phyloP scores from a whole-genome alignment of 352 stramenopile genomes.

The Pythium graminicola region DNA sequence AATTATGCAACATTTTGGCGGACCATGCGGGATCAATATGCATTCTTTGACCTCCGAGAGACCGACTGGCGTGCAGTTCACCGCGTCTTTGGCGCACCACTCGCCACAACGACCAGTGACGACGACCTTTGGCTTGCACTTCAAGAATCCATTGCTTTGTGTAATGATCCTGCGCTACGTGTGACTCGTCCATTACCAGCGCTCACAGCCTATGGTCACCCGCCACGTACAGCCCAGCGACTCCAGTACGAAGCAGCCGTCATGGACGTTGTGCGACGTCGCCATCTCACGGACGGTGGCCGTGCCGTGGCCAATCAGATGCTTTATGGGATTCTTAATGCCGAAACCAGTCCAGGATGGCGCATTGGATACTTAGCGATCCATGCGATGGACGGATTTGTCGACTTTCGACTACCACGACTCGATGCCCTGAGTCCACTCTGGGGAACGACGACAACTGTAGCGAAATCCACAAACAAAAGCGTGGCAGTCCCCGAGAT shows the following conservation, averaged over 20 bases:
- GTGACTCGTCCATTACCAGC: slow-evolving; percentile 28
- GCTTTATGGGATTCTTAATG: slow-evolving; percentile 63
- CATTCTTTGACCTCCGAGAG: slow-evolving; percentile 36
- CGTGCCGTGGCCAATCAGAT: slow-evolving; percentile 57
- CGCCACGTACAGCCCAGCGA: slow-evolving; percentile 25
- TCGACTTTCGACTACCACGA: slow-evolving; percentile 64
- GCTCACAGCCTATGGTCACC: slow-evolving; percentile 27
- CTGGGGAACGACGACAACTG: slow-evolving; percentile 24
- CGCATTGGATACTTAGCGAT: slow-evolving; percentile 72
- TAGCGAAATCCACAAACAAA: slow-evolving; percentile 3
- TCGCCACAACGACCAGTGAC: slow-evolving; percentile 53
- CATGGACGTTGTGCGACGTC: slow-evolving; percentile 41
- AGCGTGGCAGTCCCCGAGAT: slow-evolving; percentile 52
- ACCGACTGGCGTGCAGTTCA: slow-evolving; percentile 58
- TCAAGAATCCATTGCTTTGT: slow-evolving; percentile 64
- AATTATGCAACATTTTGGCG: slow-evolving; percentile 75
- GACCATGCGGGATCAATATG: slow-evolving; percentile 64
- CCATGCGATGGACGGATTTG: slow-evolving; percentile 70
- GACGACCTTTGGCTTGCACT: slow-evolving; percentile 78
- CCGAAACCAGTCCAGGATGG: slow-evolving; percentile 65
- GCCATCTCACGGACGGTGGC: slow-evolving; percentile 52
- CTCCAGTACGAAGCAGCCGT: slow-evolving; percentile 29
- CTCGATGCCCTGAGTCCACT: slow-evolving; percentile 53
- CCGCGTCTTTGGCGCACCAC: slow-evolving; percentile 62
- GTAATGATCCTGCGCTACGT: slow-evolving; percentile 56